These are phyloP conservation scores for Neurospora crassa DNA, from an alignment of 2,329 filamentous ascomycete species.

Conservation along the genomic window DNA sequence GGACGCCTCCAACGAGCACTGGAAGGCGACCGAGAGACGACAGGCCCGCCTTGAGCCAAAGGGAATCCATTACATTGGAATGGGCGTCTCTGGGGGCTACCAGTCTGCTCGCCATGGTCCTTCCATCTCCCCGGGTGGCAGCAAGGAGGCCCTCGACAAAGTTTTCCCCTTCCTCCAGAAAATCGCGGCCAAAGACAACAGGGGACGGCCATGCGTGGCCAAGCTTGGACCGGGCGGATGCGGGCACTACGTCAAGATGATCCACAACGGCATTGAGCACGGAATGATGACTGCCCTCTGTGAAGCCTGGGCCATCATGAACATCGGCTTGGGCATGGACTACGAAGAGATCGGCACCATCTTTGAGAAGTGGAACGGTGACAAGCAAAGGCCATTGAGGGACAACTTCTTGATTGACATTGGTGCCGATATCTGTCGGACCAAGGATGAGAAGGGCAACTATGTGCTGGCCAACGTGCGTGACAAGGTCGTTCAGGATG, in stretches of 20 bases:
- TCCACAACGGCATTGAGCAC: slow-evolving; percentile 66
- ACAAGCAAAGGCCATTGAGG: slow-evolving; percentile 37
- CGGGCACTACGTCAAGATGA: slow-evolving; percentile 68
- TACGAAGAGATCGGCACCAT: slow-evolving; percentile 52
- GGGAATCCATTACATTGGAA: slow-evolving; percentile 56
- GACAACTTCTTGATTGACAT: slow-evolving; percentile 56
- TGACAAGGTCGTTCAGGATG: slow-evolving; percentile 64
- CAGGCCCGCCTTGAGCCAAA: slow-evolving; percentile 46
- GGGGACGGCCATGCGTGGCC: slow-evolving; percentile 50
- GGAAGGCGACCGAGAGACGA: slow-evolving; percentile 51
- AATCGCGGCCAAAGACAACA: slow-evolving; percentile 52
- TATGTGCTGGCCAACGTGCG: slow-evolving; percentile 52
- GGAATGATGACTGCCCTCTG: slow-evolving; percentile 57
- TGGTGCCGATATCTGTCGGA: slow-evolving; percentile 49
- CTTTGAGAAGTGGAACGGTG: slow-evolving; percentile 50
- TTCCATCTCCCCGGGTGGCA: slow-evolving; percentile 57
- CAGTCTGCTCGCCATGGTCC: slow-evolving; percentile 57
- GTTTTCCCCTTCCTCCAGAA: slow-evolving; percentile 51
- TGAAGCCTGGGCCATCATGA: slow-evolving; percentile 57
- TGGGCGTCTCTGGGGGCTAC: slow-evolving; percentile 61
- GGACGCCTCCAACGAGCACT: slow-evolving; percentile 61
- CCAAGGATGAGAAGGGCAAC: slow-evolving; percentile 28
- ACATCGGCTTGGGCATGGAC: slow-evolving; percentile 44
- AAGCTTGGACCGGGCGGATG: slow-evolving; percentile 51
- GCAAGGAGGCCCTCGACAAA: slow-evolving; percentile 44